Percentiles rank a stretch among this genome's conserved stretches.
These are phyloP conservation scores for Darksidea phi DNA, from an alignment of 495 filamentous ascomycete species.

Conservation along the genomic window DNA sequence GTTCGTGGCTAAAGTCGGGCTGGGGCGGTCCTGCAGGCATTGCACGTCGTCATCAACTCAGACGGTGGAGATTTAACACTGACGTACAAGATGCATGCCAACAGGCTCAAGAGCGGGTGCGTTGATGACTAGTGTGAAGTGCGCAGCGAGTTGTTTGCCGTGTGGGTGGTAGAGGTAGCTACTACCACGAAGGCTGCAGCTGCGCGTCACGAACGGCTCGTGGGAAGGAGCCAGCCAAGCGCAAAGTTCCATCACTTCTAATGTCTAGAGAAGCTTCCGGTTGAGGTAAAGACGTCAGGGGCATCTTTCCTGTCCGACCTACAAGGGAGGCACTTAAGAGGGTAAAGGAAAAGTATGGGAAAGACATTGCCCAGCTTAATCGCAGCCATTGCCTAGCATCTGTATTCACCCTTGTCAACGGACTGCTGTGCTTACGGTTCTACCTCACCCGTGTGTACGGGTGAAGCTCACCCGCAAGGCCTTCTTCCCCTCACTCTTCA, in stretches of 20 bases:
- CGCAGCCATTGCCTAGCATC: not conserved
- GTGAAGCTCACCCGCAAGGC: not conserved
- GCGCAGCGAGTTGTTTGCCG: no score
- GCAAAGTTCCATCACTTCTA: no score
- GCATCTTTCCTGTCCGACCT: not conserved
- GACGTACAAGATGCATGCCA: no score
- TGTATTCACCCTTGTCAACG: not conserved
- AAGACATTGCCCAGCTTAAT: not conserved
- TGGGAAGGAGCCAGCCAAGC: no score
- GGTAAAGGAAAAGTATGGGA: not conserved
- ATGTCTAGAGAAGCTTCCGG: no score
- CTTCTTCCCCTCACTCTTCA: not conserved
- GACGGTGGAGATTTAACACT: no score
- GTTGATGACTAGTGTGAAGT: no score
- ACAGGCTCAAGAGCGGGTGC: no score
- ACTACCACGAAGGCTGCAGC: no score
- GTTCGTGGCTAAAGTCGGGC: conserved; percentile 20
- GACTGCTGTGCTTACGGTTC: not conserved
- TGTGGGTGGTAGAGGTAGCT: no score
- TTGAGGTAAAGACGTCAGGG: not conserved
- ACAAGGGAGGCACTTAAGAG: not conserved
- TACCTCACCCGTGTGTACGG: not conserved
- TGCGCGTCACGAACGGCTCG: no score
- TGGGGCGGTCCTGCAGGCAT: not conserved
- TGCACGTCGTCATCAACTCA: no score